Evolutionary conservation across 2,329 filamentous ascomycete species (phyloP).

Genomic region (Myriosclerotinia curreyana): DNA sequence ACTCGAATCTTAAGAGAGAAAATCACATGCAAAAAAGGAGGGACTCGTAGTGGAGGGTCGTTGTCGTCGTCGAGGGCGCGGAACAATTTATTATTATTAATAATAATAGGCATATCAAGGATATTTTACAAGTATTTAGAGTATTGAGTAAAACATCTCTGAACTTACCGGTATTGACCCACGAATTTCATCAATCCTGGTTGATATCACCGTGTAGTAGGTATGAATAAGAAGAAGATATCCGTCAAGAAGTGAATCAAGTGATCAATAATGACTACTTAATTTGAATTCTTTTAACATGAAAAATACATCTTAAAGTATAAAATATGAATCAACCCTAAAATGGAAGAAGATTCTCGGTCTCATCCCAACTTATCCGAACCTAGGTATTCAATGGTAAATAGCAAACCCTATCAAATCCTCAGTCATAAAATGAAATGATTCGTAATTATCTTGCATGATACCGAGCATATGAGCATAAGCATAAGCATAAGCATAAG

Average conservation of each 20-base stretch:
- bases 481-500: too few relatives aligned
- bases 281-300: too few relatives aligned
- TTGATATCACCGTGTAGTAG: too few relatives aligned
- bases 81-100: too few relatives aligned
- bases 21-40: slow-evolving; percentile 8
- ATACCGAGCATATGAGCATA: too few relatives aligned
- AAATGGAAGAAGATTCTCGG: neutral
- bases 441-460: neutral
- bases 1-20: neutral
- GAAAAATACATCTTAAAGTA: too few relatives aligned
- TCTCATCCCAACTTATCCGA: neutral
- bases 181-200: neutral
- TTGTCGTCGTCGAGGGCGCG: neutral
- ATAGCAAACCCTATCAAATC: neutral
- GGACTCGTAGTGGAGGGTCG: neutral
- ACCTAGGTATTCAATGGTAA: slow-evolving; percentile 10
- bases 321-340: neutral
- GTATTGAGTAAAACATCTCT: too few relatives aligned
- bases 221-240: neutral
- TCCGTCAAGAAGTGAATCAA: too few relatives aligned
- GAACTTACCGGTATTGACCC: neutral
- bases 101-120: neutral
- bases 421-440: slow-evolving; percentile 5
- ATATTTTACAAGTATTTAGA: neutral
- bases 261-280: too few relatives aligned